Percentiles rank a stretch among this genome's conserved stretches.
Evolutionary conservation across 129 eudicot genomes (phyloP).

Genomic region (Helianthus annuus): DNA sequence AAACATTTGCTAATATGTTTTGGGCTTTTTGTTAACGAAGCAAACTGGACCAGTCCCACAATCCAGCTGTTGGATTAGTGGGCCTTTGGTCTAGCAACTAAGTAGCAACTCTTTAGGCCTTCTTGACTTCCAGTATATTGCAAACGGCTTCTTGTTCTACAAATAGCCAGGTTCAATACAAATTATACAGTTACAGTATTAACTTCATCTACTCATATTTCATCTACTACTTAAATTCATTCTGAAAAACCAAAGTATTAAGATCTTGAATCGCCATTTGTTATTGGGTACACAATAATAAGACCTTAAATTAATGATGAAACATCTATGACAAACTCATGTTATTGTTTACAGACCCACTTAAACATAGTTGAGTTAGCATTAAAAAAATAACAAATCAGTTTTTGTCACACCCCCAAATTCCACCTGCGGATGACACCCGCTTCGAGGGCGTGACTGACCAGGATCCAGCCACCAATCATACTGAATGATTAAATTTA

Average conservation of each 20-base stretch:
- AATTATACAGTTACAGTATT: too few species aligned
- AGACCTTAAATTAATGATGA: conserved; percentile 37
- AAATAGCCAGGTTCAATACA: neutral
- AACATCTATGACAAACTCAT: conserved; percentile 55
- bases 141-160: conserved; percentile 25
- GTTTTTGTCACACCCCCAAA: too few species aligned
- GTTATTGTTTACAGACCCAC: conserved; percentile 45
- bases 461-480: too few species aligned
- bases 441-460: too few species aligned
- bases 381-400: conserved; percentile 29
- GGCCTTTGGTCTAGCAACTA: too few species aligned
- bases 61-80: neutral
- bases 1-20: too few species aligned
- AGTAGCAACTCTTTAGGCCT: conserved; percentile 3
- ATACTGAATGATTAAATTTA: too few species aligned
- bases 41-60: neutral
- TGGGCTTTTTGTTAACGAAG: neutral
- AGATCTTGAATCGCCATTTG: conserved; percentile 21
- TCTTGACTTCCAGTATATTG: conserved; percentile 13
- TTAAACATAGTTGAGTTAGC: conserved; percentile 22
- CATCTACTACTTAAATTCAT: neutral
- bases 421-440: too few species aligned
- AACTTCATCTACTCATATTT: too few species aligned
- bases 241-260: conserved; percentile 11
- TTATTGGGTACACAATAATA: conserved; percentile 24